Evolutionary conservation across 352 stramenopile genomes (phyloP), one percentile per base, ranked within the genome.

Genomic region (Blastocystis sp.): DNA sequence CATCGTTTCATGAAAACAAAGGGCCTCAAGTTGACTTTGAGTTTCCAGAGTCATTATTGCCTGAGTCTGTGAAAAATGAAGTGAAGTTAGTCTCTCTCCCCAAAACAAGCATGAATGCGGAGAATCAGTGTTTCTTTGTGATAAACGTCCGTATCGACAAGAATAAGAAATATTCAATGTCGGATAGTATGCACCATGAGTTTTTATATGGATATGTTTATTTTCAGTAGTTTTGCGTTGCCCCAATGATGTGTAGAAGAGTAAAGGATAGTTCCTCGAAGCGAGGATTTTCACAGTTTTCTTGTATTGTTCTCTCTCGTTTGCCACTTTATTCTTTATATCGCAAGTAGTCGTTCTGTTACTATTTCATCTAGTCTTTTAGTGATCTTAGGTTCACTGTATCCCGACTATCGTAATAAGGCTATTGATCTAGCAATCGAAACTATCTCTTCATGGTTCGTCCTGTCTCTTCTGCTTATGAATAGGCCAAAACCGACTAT

Each of bases 241-340:
- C 1, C 20, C 4, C 26, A 8, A 3, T 43, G 20, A 45, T 20
- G 29, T 9, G 23, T 73, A 73, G 62, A 20, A 26, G 62, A 13
- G 15, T 73, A 0, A 37, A 73, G 13, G 29, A 73, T 20, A 2
- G 5, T n/a, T 23, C 29, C 4, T 15, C 29, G 15, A 34, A 73
- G 5, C 20, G 62, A n/a, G 62, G 62, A 29, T 73, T 73, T 43
- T 73, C 62, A 1, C 62, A 73, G 39, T 47, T 73, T 29, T 73
- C 62, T 23, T 47, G 15, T 18, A 41, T 73, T 43, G 29, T 73
- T 29, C 20, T 73, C 6, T 73, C 62, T 45, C 62, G 62, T 39
- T 47, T 73, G 8, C 62, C 62, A 29, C 47, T 73, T 29, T 73
- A 73, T 37, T 73, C 62, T 20, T 73, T 73, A n/a, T 73, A 50